phyloP scores from a whole-genome alignment of 805 yeast genomes.

The Kuraishia borneana region DNA sequence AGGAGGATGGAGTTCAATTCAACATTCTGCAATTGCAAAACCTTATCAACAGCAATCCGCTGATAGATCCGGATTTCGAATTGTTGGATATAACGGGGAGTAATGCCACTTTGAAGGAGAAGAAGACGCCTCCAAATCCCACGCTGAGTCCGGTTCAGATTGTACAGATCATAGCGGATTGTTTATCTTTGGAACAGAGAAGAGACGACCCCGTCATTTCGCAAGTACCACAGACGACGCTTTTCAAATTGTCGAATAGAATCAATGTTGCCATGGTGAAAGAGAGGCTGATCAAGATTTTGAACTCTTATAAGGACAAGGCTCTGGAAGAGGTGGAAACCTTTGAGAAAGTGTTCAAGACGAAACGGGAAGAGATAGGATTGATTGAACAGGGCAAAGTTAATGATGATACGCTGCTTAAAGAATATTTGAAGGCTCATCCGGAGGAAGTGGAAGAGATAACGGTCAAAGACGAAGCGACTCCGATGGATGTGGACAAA shows the following conservation, averaged over 20 bases:
- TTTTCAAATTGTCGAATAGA: slow-evolving; percentile 18
- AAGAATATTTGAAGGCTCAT: slow-evolving; percentile 12
- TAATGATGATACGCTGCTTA: slow-evolving; percentile 20
- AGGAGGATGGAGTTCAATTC: slow-evolving; percentile 19
- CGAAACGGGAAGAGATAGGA: slow-evolving; percentile 24
- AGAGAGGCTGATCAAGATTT: slow-evolving; percentile 20
- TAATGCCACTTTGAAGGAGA: slow-evolving; percentile 10
- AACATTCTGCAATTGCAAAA: slow-evolving; percentile 22
- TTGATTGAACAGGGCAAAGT: slow-evolving; percentile 28
- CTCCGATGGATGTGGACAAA: slow-evolving; percentile 4
- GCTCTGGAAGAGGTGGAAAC: slow-evolving; percentile 23
- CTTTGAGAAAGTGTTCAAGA: slow-evolving; percentile 24
- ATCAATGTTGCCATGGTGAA: slow-evolving; percentile 19
- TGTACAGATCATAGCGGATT: slow-evolving; percentile 23
- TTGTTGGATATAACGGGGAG: slow-evolving; percentile 18
- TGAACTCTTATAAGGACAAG: slow-evolving; percentile 20
- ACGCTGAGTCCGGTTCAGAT: slow-evolving; percentile 21
- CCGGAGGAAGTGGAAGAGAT: slow-evolving; percentile 4
- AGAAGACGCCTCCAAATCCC: slow-evolving; percentile 12
- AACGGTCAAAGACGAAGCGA: slow-evolving; percentile 1
- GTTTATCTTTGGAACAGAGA: slow-evolving; percentile 14
- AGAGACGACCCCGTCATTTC: slow-evolving; percentile 16
- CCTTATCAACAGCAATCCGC: slow-evolving; percentile 23
- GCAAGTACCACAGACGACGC: slow-evolving; percentile 20
- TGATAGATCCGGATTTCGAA: slow-evolving; percentile 23